phyloP scores from a whole-genome alignment of 2,329 filamentous ascomycete species.

The Hypocrella siamensis region DNA sequence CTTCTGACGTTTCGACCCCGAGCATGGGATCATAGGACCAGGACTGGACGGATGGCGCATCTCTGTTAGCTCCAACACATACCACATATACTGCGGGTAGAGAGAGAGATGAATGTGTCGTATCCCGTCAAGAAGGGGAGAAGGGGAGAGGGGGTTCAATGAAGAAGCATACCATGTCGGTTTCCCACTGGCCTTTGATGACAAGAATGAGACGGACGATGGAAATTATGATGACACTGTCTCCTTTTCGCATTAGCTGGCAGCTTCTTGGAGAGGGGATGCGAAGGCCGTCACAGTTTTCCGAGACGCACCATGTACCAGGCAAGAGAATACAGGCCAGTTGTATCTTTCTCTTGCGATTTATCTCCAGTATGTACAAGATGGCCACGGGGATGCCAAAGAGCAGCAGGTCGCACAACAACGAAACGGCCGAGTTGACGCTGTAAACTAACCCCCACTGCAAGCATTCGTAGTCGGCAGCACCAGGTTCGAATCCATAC shows the following conservation, averaged over 20 bases:
- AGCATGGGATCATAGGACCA: conserved; percentile 36
- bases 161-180: conserved; percentile 16
- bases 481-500: conserved; percentile 28
- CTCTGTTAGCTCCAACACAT: no score
- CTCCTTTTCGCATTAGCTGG: background rate
- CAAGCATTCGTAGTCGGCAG: conserved; percentile 25
- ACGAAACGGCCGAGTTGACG: conserved; percentile 31
- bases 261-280: no score
- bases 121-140: no score
- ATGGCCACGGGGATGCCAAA: conserved; percentile 34
- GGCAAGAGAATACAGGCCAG: conserved; percentile 31
- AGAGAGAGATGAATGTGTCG: no score
- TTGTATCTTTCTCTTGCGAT: conserved; percentile 26
- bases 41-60: conserved; percentile 14
- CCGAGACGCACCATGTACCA: conserved; percentile 26
- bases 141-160: no score
- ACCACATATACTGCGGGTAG: no score
- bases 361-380: conserved; percentile 27
- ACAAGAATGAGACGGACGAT: conserved; percentile 29
- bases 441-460: conserved; percentile 35
- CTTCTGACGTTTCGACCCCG: conserved; percentile 31
- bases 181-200: conserved; percentile 27
- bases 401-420: conserved; percentile 32
- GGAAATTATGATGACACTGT: conserved; percentile 32
- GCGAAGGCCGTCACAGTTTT: no score